A percentile compares a stretch with the other conserved stretches of the same genome.
Evolutionary conservation across 1,139 yeast genomes (phyloP).

Genomic region (Suhomyces atakaporum): DNA sequence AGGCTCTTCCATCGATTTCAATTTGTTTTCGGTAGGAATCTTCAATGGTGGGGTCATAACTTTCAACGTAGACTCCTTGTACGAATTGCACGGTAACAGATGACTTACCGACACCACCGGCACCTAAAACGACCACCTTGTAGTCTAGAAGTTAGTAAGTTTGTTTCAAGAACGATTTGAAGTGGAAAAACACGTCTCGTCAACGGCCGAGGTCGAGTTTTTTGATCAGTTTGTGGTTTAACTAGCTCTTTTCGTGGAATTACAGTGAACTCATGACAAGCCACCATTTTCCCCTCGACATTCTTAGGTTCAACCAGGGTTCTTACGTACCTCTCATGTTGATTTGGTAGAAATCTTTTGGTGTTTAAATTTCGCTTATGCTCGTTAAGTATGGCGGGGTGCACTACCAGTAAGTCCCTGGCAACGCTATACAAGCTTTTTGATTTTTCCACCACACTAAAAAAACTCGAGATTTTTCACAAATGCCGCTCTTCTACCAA

Average conservation of each 20-base stretch:
- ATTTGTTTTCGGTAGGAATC: constrained; percentile 90
- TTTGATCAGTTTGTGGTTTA: background rate
- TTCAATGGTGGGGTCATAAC: constrained; percentile 50
- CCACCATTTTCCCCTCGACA: no score
- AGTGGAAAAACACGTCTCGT: constrained; percentile 4
- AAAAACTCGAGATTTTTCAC: no score
- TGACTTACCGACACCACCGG: constrained; percentile 56
- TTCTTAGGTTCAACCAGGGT: no score
- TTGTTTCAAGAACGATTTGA: no score
- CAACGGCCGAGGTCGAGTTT: background rate
- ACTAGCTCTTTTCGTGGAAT: background rate
- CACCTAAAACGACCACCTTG: constrained; percentile 53
- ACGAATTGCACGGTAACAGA: constrained; percentile 54
- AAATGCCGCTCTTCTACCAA: no score
- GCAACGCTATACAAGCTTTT: constrained; percentile 1
- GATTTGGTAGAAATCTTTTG: constrained; percentile 15
- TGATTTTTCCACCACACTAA: no score
- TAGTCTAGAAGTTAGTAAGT: constrained; percentile 26
- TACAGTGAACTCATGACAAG: no score
- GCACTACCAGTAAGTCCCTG: constrained; percentile 1
- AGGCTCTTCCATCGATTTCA: constrained; percentile 88
- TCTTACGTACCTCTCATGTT: constrained; percentile 21
- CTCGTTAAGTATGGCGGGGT: constrained; percentile 10
- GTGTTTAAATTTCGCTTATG: constrained; percentile 11
- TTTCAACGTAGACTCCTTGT: constrained; percentile 53